Conservation (phyloP, 257 asterid genomes). For the Jacaranda mimosifolia region DNA sequence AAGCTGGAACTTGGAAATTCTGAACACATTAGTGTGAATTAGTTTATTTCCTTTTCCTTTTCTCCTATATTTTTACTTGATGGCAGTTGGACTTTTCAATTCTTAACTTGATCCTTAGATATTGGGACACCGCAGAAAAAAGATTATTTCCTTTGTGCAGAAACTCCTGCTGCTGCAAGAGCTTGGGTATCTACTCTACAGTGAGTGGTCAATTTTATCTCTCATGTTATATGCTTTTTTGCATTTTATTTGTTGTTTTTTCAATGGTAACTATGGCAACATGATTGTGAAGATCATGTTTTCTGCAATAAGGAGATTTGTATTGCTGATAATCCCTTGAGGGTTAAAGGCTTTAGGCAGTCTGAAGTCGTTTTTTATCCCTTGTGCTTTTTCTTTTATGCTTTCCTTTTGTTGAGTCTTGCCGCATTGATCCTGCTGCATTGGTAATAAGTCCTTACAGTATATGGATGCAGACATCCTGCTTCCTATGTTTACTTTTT, state of each 20-base stretch:
- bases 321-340: background rate
- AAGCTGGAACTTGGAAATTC: constrained; percentile 18
- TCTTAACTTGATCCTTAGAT: constrained; percentile 73
- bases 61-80: background rate
- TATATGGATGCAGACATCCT: too few relatives aligned
- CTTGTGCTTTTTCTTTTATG: too few relatives aligned
- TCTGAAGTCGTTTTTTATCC: background rate
- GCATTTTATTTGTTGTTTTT: constrained; percentile 8
- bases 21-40: background rate
- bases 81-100: constrained; percentile 28
- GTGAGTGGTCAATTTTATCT: constrained; percentile 66
- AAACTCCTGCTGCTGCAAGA: constrained; percentile 94
- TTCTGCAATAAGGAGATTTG: background rate
- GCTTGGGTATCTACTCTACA: constrained; percentile 97
- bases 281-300: constrained; percentile 6
- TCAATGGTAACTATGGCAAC: background rate
- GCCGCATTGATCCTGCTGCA: background rate
- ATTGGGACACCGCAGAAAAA: constrained; percentile 96
- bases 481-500: background rate
- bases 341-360: background rate
- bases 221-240: constrained; percentile 27
- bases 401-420: background rate
- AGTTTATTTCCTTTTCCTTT: background rate
- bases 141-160: constrained; percentile 96
- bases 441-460: background rate